Evolutionary conservation across 1,284 basidiomycete genomes (phyloP).

Genomic region (Papiliotrema fonsecae): DNA sequence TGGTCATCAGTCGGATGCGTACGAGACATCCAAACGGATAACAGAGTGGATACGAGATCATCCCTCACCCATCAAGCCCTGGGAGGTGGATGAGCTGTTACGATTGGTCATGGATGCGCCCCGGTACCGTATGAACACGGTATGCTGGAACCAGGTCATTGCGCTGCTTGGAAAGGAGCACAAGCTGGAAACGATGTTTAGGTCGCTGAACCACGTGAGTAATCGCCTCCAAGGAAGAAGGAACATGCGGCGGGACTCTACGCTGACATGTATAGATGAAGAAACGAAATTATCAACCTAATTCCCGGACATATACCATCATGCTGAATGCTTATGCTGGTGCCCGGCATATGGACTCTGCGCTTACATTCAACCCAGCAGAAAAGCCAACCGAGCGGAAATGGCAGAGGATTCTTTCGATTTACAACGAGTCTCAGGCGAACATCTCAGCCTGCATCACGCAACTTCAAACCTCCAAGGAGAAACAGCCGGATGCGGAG

Average conservation of each 20-base stretch:
- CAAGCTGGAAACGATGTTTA: constrained; percentile 38
- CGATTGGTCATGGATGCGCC: constrained; percentile 25
- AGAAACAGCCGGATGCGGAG: constrained; percentile 5
- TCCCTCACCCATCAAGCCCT: constrained; percentile 11
- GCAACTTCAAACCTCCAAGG: background rate
- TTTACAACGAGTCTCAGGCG: constrained; percentile 37
- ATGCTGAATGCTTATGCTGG: constrained; percentile 42
- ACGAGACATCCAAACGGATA: constrained; percentile 13
- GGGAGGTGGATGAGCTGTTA: constrained; percentile 23
- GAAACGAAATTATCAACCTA: constrained; percentile 38
- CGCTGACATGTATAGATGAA: no score
- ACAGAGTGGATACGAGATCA: constrained; percentile 21
- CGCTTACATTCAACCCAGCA: constrained; percentile 6
- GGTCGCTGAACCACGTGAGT: constrained; percentile 40
- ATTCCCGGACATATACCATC: constrained; percentile 38
- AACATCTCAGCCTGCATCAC: constrained; percentile 16
- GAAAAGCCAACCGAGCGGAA: constrained; percentile 14
- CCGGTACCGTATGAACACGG: constrained; percentile 27
- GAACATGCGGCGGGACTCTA: no score
- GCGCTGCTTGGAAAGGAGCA: constrained; percentile 29
- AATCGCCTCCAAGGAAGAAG: no score
- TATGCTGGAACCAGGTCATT: constrained; percentile 43
- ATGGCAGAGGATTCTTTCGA: constrained; percentile 33
- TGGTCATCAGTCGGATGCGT: constrained; percentile 5
- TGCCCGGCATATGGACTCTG: constrained; percentile 12